phyloP scores from a whole-genome alignment of 2,329 filamentous ascomycete genomes.

The Leptographium flavum region DNA sequence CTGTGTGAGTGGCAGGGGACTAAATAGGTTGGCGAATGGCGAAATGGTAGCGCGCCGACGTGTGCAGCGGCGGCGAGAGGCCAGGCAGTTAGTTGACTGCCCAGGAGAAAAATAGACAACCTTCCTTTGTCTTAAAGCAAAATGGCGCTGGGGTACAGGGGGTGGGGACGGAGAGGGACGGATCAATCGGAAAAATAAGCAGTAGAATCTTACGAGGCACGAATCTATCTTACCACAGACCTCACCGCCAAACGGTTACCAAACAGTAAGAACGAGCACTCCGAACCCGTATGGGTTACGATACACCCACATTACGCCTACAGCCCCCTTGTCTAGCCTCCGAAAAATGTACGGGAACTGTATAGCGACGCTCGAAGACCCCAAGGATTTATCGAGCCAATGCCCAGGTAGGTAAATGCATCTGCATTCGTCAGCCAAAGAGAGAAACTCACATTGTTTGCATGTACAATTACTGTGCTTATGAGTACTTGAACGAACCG shows the following conservation, averaged over 20 bases:
- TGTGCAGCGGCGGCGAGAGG: neutral
- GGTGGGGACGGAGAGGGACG: neutral
- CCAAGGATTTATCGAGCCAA: slow-evolving; percentile 46
- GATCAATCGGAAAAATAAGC: neutral
- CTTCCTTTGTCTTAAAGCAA: neutral
- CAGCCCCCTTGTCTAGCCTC: neutral
- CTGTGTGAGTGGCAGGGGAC: neutral
- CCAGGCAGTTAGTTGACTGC: neutral
- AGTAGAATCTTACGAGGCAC: neutral
- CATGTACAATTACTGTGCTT: no score
- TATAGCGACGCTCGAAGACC: slow-evolving; percentile 35
- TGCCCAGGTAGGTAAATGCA: slow-evolving; percentile 52
- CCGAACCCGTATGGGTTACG: no score
- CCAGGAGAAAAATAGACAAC: neutral
- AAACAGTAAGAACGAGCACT: no score
- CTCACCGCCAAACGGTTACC: no score
- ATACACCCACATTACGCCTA: no score
- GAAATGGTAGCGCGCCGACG: neutral
- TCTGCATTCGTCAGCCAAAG: slow-evolving; percentile 26
- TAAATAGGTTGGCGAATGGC: neutral
- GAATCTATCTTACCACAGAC: no score
- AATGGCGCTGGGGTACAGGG: neutral
- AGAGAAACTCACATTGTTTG: no score
- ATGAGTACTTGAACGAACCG: no score
- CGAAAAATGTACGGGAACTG: slow-evolving; percentile 7